Evolutionary conservation across 129 eudicot genomes (phyloP).

Genomic region (Erigeron canadensis): DNA sequence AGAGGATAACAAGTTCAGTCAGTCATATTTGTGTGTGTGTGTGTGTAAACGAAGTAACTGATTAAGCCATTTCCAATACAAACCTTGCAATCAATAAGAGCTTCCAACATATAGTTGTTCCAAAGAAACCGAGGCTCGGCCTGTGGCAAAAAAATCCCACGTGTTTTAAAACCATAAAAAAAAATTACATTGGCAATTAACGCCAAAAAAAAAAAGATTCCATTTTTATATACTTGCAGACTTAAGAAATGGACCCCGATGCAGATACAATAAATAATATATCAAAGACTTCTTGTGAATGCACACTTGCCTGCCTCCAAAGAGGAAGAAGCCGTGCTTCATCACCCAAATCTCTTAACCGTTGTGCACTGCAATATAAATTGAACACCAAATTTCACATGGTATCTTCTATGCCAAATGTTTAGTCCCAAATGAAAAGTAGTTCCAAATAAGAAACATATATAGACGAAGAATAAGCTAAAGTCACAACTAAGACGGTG

Average conservation of each 20-base stretch:
- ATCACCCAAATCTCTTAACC: constrained; percentile 85
- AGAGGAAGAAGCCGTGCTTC: constrained; percentile 93
- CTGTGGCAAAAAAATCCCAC: constrained; percentile 41
- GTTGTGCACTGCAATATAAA: constrained; percentile 64
- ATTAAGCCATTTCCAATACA: neutral
- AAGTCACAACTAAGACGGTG: neutral
- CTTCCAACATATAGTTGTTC: constrained; percentile 95
- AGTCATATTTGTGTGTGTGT: neutral
- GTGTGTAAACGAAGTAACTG: constrained; percentile 1
- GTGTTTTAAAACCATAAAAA: constrained; percentile 1
- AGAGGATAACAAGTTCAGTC: constrained; percentile 22
- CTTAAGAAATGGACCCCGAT: constrained; percentile 4
- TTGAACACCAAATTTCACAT: neutral
- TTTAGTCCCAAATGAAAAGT: constrained; percentile 15
- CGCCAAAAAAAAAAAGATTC: constrained; percentile 9
- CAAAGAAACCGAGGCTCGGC: constrained; percentile 97
- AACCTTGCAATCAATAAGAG: constrained; percentile 92
- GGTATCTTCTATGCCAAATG: constrained; percentile 16
- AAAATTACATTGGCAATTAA: constrained; percentile 7
- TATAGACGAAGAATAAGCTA: neutral
- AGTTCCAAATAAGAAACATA: constrained; percentile 5
- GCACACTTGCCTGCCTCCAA: constrained; percentile 89
- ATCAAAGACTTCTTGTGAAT: constrained; percentile 7
- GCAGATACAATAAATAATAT: neutral
- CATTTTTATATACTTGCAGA: constrained; percentile 15